Evolutionary conservation across 768 basidiomycete genomes (phyloP), one percentile per base, ranked within the genome.

Genomic region (Butyriboletus loyo): DNA sequence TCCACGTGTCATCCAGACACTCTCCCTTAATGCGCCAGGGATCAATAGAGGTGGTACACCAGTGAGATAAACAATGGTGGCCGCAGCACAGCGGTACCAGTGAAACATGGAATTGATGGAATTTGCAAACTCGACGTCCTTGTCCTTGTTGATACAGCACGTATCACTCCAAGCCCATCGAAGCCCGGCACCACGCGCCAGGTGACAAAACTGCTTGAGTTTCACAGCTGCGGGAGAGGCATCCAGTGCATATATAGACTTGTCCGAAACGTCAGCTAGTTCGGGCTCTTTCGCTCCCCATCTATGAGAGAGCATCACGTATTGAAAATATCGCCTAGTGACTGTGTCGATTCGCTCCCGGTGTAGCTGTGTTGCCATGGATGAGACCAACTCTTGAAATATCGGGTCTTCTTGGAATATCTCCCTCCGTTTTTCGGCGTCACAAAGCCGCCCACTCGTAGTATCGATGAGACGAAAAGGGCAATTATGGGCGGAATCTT

Each of bases 111-210:
- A 56, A 7, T 54, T 52, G 51, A 64, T 61, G 19, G 62, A 56
- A 5, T 49, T 46, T 19, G 34, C 56, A 30, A 65, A 50, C 19
- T 64, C 62, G 45, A 52, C 52, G 27, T 50, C 37, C 28, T 48
- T 58, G 28, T 42, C 19, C 50, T 61, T 64, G 45, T 64, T n/a
- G 15, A 64, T 64, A 24, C 62, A 64, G 31, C 62, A 63, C 4
- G 62, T 64, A 13, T 63, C 62, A 2, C 59, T 55, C 62, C 62
- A 63, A 4, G 59, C 59, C 62, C 62, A 64, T 37, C 56, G 62
- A 25, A 56, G 40, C 2, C 42, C 34, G 7, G 49, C 35, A 21
- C 53, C 37, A 7, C 45, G 50, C 2, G 48, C 62, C 10, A 64
- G 27, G 13, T 1, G 30, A 42, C 62, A 65, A 35, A 64, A 64